phyloP scores from a whole-genome alignment of 768 basidiomycete species.

The Tulasnella sp. region DNA sequence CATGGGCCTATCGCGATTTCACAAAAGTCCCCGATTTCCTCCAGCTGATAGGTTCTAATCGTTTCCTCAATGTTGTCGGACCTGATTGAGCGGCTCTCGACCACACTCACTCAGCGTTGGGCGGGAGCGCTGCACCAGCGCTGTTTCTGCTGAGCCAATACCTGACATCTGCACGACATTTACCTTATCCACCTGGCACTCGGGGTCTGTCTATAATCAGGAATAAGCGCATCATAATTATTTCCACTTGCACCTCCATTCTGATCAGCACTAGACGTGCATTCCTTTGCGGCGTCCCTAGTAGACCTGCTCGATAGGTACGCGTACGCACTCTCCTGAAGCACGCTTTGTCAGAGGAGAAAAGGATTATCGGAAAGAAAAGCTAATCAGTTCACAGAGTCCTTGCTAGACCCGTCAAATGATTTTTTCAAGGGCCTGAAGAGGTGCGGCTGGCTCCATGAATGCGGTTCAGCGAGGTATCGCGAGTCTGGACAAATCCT shows the following conservation, averaged over 20 bases:
- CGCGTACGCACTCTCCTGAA: background rate
- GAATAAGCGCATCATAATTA: background rate
- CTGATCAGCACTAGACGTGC: background rate
- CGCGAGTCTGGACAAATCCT: background rate
- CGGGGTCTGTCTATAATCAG: background rate
- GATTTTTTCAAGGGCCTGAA: background rate
- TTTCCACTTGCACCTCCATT: background rate
- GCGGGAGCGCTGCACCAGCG: background rate
- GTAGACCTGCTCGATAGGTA: constrained; percentile 33
- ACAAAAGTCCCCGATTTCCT: no score
- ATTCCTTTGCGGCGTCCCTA: background rate
- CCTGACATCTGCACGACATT: background rate
- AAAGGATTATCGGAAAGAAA: background rate
- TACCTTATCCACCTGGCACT: background rate
- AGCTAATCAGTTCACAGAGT: background rate
- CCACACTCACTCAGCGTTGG: background rate
- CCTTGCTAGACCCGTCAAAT: background rate
- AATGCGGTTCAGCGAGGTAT: no score
- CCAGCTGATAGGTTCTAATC: no score
- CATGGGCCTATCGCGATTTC: no score
- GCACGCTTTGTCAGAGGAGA: background rate
- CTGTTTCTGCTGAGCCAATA: background rate
- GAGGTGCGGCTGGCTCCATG: background rate
- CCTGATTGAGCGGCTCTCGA: background rate
- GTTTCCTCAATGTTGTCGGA: background rate